Evolutionary conservation across 2,329 filamentous ascomycete species (phyloP).

Genomic region (Sporothrix variecibatus): DNA sequence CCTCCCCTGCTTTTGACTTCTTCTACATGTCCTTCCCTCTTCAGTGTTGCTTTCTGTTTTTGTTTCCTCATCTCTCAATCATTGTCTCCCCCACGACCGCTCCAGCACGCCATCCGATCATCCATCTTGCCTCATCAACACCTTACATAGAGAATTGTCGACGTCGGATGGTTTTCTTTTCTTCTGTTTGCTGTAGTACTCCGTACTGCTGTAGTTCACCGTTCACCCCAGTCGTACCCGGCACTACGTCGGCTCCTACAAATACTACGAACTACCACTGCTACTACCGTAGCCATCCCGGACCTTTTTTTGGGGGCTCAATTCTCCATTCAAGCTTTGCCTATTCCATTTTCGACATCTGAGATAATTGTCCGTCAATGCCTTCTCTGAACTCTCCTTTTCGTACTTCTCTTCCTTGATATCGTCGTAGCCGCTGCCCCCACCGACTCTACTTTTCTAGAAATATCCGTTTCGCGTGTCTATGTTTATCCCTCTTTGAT

Average conservation of each 20-base stretch:
- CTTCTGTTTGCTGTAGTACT: neutral
- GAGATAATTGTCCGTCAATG: neutral
- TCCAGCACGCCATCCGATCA: slow-evolving; percentile 1
- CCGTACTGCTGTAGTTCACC: neutral
- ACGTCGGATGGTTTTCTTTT: neutral
- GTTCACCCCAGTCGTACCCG: neutral
- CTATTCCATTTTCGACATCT: neutral
- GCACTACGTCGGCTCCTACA: neutral
- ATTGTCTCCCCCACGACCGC: neutral
- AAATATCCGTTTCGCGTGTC: neutral
- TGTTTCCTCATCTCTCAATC: neutral
- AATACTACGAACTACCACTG: neutral
- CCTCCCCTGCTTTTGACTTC: neutral
- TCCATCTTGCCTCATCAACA: slow-evolving; percentile 4
- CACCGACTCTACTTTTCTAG: neutral
- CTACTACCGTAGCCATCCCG: neutral
- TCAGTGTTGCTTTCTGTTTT: neutral
- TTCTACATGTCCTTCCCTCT: neutral
- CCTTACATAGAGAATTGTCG: neutral
- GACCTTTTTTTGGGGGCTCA: neutral
- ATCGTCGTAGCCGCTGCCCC: neutral
- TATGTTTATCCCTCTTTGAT: neutral
- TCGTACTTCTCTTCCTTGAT: too few species aligned
- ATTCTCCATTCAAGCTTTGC: neutral
- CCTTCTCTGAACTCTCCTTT: too few species aligned